phyloP scores from a whole-genome alignment of 1,139 yeast species.

The Arxiozyma slooffiae region DNA sequence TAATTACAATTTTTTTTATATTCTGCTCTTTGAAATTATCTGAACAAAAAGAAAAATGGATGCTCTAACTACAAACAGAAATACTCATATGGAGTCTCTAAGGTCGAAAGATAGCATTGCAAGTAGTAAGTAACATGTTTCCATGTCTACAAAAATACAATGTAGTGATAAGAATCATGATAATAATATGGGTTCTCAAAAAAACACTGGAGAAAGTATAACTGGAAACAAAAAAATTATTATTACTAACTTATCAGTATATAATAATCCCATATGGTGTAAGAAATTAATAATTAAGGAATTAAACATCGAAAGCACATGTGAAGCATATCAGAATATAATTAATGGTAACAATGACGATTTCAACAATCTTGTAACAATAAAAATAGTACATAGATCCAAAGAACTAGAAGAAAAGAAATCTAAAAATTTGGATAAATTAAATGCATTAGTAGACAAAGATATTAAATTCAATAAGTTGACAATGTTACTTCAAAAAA shows the following conservation, averaged over 20 bases:
- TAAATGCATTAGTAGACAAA: conserved; percentile 15
- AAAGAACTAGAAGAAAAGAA: conserved; percentile 17
- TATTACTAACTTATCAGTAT: conserved; percentile 2
- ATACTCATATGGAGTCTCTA: not conserved
- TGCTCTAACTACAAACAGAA: not conserved
- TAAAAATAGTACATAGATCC: conserved; percentile 14
- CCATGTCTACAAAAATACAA: not conserved
- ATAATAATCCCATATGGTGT: conserved; percentile 2
- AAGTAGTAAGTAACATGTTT: not conserved
- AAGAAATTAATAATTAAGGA: conserved; percentile 12
- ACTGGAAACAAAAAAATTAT: not conserved
- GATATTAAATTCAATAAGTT: conserved; percentile 12
- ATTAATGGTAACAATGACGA: conserved; percentile 6
- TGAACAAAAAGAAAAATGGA: not conserved
- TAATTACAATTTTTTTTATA: too few species aligned
- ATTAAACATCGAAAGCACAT: conserved; percentile 10
- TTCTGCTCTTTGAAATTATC: not conserved
- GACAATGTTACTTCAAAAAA: conserved; percentile 11
- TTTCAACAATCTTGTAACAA: conserved; percentile 14
- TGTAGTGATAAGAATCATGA: not conserved
- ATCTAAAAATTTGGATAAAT: conserved; percentile 13
- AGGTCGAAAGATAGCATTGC: not conserved
- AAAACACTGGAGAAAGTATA: not conserved
- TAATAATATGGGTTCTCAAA: not conserved
- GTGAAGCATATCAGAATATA: not conserved